Percentiles rank a stretch among this genome's conserved stretches.
Conservation (phyloP, 2,329 filamentous ascomycete genomes). For the Fulvia fulva region DNA sequence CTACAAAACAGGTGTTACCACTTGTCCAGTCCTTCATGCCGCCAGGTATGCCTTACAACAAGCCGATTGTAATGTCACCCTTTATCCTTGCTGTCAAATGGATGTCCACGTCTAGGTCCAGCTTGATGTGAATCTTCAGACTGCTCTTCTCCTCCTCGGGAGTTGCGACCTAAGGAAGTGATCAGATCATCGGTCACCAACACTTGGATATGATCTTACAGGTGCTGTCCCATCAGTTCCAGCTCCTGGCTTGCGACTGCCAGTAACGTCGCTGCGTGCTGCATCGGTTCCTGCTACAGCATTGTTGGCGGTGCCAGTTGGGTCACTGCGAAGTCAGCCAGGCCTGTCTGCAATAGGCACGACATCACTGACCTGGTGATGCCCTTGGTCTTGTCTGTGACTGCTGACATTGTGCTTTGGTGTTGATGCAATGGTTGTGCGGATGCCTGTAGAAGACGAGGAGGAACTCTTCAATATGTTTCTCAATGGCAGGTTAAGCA, state of each 20-base stretch:
- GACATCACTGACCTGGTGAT: neutral
- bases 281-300: neutral
- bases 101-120: conserved; percentile 30
- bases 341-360: too few relatives aligned
- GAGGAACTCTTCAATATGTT: neutral
- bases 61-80: conserved; percentile 30
- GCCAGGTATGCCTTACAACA: conserved; percentile 20
- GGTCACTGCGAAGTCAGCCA: neutral
- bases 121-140: conserved; percentile 28
- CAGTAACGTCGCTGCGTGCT: neutral
- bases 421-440: neutral
- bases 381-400: neutral
- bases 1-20: neutral
- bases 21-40: neutral
- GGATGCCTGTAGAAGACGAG: neutral
- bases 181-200: neutral
- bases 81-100: conserved; percentile 29
- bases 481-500: neutral
- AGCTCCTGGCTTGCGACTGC: neutral
- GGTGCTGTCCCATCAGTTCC: neutral
- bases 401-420: neutral
- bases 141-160: conserved; percentile 17
- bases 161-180: neutral
- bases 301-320: neutral
- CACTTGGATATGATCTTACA: neutral